Evolutionary conservation across 139 green algal species (phyloP).

Genomic region (Micractinium sp.): DNA sequence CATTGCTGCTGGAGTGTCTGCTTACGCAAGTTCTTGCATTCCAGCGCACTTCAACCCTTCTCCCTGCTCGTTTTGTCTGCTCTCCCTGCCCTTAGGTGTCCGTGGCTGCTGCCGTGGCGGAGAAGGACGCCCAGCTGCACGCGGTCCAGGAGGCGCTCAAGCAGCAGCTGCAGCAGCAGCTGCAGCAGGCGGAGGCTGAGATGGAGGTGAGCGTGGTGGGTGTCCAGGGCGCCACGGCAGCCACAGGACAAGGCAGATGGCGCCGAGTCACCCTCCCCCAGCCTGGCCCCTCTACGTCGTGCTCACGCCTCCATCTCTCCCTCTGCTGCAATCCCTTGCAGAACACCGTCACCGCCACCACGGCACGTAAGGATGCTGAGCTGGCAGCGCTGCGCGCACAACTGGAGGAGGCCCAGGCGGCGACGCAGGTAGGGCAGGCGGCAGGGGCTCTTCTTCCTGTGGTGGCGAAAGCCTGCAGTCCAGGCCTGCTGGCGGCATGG

Average conservation of each 20-base stretch:
- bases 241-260: no score
- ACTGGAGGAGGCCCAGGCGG: slow-evolving; percentile 11
- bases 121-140: slow-evolving; percentile 40
- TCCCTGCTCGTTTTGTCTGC: neutral
- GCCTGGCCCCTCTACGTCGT: neutral
- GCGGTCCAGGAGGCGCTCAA: slow-evolving; percentile 8
- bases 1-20: neutral
- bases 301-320: neutral
- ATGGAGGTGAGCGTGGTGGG: neutral
- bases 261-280: no score
- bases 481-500: no score
- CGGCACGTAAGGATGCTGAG: slow-evolving; percentile 23
- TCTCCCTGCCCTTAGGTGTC: neutral
- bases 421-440: neutral
- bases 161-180: slow-evolving; percentile 29
- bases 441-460: neutral
- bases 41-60: no score
- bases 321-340: neutral
- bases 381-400: neutral
- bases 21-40: neutral
- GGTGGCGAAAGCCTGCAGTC: neutral
- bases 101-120: neutral
- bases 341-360: neutral
- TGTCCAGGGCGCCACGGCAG: neutral
- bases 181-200: slow-evolving; percentile 27